Conservation (phyloP, 2,329 filamentous ascomycete species). For the Ceratocystis albifundus region DNA sequence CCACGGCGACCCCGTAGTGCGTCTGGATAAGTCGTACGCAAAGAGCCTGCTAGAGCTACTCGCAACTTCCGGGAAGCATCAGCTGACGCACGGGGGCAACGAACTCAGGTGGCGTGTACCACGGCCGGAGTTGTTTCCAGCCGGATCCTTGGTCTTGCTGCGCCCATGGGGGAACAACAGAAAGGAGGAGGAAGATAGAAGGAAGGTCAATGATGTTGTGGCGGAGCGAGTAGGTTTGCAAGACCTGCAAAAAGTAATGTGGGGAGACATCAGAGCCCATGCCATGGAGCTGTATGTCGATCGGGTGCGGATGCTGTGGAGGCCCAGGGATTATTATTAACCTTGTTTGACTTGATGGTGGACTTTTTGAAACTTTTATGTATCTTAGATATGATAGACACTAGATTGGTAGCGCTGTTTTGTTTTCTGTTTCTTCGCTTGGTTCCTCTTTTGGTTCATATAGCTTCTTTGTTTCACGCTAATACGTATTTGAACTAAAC, state of each 20-base stretch:
- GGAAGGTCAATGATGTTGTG: constrained; percentile 49
- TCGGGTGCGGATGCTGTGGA: not conserved
- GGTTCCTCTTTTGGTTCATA: not conserved
- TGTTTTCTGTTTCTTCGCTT: too few species aligned
- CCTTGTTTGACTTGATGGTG: not conserved
- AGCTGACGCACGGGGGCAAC: constrained; percentile 9
- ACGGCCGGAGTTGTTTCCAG: constrained; percentile 53
- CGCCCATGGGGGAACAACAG: constrained; percentile 33
- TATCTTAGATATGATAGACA: not conserved
- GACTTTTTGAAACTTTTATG: not conserved
- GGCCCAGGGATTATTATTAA: not conserved
- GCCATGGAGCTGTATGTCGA: constrained; percentile 15
- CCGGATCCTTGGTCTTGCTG: constrained; percentile 57
- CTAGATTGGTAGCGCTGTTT: too few species aligned
- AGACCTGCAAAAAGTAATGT: constrained; percentile 51
- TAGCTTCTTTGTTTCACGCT: constrained; percentile 4
- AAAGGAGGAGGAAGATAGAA: constrained; percentile 33
- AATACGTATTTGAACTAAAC: not conserved
- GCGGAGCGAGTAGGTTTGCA: constrained; percentile 58
- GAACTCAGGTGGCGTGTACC: constrained; percentile 50
- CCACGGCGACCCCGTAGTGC: constrained; percentile 69
- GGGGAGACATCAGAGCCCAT: constrained; percentile 28
- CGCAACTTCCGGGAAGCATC: constrained; percentile 41
- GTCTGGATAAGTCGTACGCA: constrained; percentile 68
- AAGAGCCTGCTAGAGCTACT: constrained; percentile 61